A percentile compares a stretch with the other conserved stretches of the same genome.
phyloP scores from a whole-genome alignment of 108 stramenopile genomes.

The Cyclotella choctawhatcheeana region DNA sequence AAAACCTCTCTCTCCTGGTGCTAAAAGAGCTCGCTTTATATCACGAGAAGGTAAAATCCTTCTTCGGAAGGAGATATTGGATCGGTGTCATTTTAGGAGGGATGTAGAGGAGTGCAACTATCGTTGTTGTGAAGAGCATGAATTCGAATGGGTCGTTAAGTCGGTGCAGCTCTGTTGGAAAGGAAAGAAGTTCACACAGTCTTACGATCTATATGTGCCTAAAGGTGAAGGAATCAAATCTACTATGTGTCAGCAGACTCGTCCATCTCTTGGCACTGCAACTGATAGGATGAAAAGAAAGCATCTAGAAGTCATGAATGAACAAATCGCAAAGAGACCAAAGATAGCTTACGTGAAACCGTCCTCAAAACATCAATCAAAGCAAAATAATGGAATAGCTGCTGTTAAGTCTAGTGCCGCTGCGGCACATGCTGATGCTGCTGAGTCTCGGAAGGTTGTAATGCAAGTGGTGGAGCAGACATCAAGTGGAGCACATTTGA shows the following conservation, averaged over 20 bases:
- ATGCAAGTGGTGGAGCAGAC: background rate
- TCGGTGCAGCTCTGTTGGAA: background rate
- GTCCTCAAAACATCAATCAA: background rate
- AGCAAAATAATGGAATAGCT: too few species aligned
- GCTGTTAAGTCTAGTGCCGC: background rate
- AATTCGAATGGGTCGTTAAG: background rate
- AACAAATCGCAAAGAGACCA: background rate
- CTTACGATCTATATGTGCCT: slow-evolving; percentile 4
- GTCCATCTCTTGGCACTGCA: background rate
- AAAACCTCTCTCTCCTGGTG: background rate
- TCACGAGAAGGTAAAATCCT: background rate
- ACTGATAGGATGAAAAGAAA: background rate
- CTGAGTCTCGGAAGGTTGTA: background rate
- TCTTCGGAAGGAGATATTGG: background rate
- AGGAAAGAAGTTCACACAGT: background rate
- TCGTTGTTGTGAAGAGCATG: slow-evolving; percentile 15
- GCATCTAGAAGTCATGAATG: background rate
- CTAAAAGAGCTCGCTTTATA: background rate
- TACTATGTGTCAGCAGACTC: background rate
- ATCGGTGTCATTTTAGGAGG: background rate
- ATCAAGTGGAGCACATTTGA: background rate
- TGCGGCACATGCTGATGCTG: background rate
- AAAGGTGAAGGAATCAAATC: background rate
- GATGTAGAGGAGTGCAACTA: background rate
- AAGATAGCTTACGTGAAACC: background rate